These are phyloP conservation scores for Paulownia fortunei DNA, from an alignment of 257 asterid genomes.

Conservation along the genomic window DNA sequence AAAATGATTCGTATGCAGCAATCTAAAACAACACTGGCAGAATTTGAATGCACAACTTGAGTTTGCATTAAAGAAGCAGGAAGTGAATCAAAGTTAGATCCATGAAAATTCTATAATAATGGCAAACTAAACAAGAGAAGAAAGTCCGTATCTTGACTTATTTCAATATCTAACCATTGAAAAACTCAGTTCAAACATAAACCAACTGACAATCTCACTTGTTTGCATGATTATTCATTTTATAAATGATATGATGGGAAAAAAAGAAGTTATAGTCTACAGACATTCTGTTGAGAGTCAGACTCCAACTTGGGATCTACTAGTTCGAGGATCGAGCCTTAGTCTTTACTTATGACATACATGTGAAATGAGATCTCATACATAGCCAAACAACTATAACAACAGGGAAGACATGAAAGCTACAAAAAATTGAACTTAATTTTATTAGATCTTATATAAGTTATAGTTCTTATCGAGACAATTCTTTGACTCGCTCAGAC, in stretches of 20 bases:
- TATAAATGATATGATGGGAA: neutral
- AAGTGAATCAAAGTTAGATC: neutral
- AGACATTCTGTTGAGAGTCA: neutral
- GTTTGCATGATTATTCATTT: neutral
- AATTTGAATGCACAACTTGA: neutral
- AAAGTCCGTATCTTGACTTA: neutral
- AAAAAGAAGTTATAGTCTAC: neutral
- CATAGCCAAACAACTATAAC: neutral
- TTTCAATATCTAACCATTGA: constrained; percentile 24
- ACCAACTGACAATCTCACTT: neutral
- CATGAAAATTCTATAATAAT: neutral
- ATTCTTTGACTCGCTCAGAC: constrained; percentile 1
- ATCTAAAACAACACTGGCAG: neutral
- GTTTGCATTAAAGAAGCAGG: neutral
- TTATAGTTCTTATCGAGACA: neutral
- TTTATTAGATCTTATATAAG: constrained; percentile 14
- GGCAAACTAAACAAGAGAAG: neutral
- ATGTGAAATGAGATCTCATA: constrained; percentile 9
- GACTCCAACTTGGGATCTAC: neutral
- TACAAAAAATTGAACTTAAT: neutral
- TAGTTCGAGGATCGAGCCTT: neutral
- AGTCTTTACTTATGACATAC: neutral
- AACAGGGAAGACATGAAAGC: neutral
- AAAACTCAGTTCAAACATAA: constrained; percentile 6
- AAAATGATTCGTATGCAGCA: neutral